These are phyloP conservation scores for Geotrichum carabidarum DNA, from an alignment of 1,139 yeast species.

Conservation along the genomic window DNA sequence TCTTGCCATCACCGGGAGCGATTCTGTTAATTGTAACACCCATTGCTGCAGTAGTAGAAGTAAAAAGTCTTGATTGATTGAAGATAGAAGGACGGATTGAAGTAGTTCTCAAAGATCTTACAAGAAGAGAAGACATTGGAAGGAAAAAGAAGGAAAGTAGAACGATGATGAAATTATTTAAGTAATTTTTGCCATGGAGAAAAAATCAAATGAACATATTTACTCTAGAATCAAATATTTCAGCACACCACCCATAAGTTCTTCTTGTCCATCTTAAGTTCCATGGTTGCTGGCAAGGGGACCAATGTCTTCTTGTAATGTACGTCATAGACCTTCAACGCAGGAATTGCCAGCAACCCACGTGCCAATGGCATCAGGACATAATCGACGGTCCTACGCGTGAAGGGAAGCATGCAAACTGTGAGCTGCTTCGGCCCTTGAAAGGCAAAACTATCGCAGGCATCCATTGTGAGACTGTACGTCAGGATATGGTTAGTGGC, in stretches of 20 bases:
- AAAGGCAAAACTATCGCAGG: slow-evolving; percentile 40
- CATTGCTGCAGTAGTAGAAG: slow-evolving; percentile 29
- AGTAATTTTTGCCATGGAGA: background rate
- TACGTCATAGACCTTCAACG: slow-evolving; percentile 56
- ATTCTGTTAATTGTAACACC: slow-evolving; percentile 39
- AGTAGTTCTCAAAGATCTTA: slow-evolving; percentile 3
- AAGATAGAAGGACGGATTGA: background rate
- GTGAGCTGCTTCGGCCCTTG: slow-evolving; percentile 38
- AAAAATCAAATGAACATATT: background rate
- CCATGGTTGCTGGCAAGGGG: slow-evolving; percentile 44
- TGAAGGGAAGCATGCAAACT: slow-evolving; percentile 59
- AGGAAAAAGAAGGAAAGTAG: background rate
- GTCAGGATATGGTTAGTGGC: slow-evolving; percentile 66
- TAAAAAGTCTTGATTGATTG: slow-evolving; percentile 12
- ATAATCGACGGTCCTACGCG: slow-evolving; percentile 46
- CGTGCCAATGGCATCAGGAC: slow-evolving; percentile 31
- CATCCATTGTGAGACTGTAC: slow-evolving; percentile 48
- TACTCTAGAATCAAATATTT: slow-evolving; percentile 2
- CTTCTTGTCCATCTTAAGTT: slow-evolving; percentile 31
- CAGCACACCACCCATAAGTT: slow-evolving; percentile 16
- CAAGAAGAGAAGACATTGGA: slow-evolving; percentile 1
- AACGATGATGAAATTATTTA: background rate
- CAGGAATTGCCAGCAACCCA: slow-evolving; percentile 48
- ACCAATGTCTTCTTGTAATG: slow-evolving; percentile 63
- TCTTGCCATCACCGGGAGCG: slow-evolving; percentile 62